These are phyloP conservation scores for Hypocrella siamensis DNA, from an alignment of 2,329 filamentous ascomycete species.

Conservation along the genomic window DNA sequence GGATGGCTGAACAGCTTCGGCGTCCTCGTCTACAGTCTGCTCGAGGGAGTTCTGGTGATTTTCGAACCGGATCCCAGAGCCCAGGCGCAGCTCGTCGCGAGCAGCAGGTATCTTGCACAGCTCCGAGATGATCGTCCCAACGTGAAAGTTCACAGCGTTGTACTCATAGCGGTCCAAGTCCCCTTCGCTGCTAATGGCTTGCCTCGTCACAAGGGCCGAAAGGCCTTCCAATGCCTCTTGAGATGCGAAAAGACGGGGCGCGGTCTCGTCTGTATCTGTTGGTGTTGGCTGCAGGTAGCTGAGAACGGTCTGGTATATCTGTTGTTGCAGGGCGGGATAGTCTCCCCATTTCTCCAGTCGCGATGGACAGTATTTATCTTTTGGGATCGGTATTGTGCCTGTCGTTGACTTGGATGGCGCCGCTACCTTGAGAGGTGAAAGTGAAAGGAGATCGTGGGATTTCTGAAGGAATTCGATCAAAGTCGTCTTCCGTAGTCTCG, in stretches of 20 bases:
- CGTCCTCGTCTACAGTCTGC: not conserved
- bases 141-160: not conserved
- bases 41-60: not conserved
- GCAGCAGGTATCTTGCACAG: conserved; percentile 1
- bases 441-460: not conserved
- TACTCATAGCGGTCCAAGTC: not conserved
- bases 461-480: not conserved
- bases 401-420: not conserved
- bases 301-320: not conserved
- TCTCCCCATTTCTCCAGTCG: not conserved
- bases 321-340: not conserved
- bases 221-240: not conserved
- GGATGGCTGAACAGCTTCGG: not conserved
- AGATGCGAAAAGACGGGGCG: not conserved
- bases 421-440: not conserved
- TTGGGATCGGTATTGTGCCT: not conserved
- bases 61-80: not conserved
- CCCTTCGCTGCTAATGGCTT: conserved; percentile 1
- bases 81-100: not conserved
- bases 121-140: not conserved
- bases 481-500: not conserved
- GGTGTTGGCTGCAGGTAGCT: not conserved
- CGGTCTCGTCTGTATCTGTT: not conserved
- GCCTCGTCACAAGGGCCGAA: not conserved
- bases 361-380: conserved; percentile 1